A percentile compares a stretch with the other conserved stretches of the same genome.
phyloP scores from a whole-genome alignment of 768 basidiomycete genomes.

The Suillus clintonianus region DNA sequence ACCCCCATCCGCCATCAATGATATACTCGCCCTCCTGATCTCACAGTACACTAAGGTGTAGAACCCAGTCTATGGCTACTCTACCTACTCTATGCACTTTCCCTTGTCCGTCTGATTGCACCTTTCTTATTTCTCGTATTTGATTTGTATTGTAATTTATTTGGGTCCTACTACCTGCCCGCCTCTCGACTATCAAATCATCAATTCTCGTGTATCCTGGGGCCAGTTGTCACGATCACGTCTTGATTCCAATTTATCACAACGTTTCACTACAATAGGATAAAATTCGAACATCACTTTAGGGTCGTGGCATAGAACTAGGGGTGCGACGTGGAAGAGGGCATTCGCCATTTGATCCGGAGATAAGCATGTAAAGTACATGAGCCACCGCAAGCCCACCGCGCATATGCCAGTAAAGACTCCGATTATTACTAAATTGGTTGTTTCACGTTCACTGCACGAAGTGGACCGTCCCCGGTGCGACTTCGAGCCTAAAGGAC shows the following conservation, averaged over 20 bases:
- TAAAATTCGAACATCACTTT: too few relatives aligned
- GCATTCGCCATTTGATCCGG: neutral
- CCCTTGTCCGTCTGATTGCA: neutral
- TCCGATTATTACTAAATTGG: neutral
- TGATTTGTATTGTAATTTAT: constrained; percentile 11
- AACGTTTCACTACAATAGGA: neutral
- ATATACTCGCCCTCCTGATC: constrained; percentile 4
- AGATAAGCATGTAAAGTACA: neutral
- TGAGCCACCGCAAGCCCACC: neutral
- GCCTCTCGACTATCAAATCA: neutral
- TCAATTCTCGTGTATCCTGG: neutral
- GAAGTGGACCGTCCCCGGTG: neutral
- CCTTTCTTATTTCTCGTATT: constrained; percentile 9
- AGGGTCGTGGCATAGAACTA: neutral
- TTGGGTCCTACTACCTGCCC: neutral
- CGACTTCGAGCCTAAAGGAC: neutral
- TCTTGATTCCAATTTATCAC: neutral
- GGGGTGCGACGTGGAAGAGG: neutral
- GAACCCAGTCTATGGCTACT: neutral
- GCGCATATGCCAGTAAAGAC: neutral
- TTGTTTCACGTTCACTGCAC: neutral
- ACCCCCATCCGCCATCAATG: neutral
- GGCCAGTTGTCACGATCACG: neutral
- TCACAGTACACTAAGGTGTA: constrained; percentile 3
- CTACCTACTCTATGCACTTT: constrained; percentile 6